Evolutionary conservation across 208 protist species (phyloP), one percentile per base, ranked within the genome.

Genomic region (Giardia duodenalis): DNA sequence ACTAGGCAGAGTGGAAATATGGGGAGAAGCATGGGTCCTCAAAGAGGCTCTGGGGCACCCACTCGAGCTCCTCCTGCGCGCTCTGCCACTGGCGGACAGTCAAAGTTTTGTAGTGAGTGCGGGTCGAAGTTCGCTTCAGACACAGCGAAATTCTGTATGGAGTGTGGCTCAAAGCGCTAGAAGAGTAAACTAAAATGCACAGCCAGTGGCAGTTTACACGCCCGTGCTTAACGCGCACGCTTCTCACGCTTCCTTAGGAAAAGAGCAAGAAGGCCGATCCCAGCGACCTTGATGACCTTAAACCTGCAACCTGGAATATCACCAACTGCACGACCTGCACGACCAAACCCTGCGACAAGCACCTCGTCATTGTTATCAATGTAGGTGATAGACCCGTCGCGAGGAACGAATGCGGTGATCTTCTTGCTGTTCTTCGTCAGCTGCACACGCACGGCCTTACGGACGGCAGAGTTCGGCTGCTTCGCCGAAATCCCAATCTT

Each of bases 361-460:
- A 99, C 98, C 95, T 99, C 97, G 95, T 99, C 96, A 95, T 99
- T 99, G 95, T 99, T 98, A 95, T 99, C 97, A 92, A 99, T 96
- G 94, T 98, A 99, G 96, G 98, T 98, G 10, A 99, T 95, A 95
- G 97, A 98, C 97, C 98, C 98, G 95, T 99, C 98, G 89, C 96
- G 95, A 93, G 98, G 98, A 86, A 99, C 98, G 97, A 99, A 99
- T 92, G 98, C 98, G 92, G 98, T 97, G 95, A 99, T 98, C 95
- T 98, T 99, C 97, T 99, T 99, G 94, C 98, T 97, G 97, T 99
- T 99, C 97, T 99, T 99, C 96, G 99, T 99, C 76, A 99, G 97
- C 96, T 99, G 98, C 92, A 99, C 98, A 96, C 98, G 97, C 87
- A 99, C 98, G 95, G 98, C 99, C 96, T 99, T 99, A 97, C 98